Evolutionary conservation across 192 early-diverging fungal species (phyloP).

Genomic region (Jimgerdemannia lactiflua): DNA sequence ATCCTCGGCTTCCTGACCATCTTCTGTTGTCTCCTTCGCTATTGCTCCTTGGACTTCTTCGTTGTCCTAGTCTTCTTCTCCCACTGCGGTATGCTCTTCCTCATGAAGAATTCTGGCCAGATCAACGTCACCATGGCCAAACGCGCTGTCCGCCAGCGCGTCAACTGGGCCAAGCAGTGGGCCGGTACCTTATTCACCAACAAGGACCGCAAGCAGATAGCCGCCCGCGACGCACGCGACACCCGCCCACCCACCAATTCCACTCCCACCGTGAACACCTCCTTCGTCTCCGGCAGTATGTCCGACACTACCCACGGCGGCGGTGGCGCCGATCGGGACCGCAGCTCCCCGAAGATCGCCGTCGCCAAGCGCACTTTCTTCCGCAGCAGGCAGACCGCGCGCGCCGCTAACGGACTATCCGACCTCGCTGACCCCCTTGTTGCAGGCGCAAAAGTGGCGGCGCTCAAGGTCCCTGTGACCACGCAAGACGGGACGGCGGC

Average conservation of each 20-base stretch:
- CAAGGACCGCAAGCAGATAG: neutral
- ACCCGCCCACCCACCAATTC: neutral
- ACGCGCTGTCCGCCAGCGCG: conserved; percentile 44
- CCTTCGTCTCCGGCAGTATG: neutral
- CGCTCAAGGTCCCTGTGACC: neutral
- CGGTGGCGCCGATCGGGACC: neutral
- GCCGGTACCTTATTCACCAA: conserved; percentile 38
- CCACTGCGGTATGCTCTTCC: conserved; percentile 47
- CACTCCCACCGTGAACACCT: neutral
- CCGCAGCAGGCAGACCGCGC: neutral
- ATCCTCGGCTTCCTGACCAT: conserved; percentile 39
- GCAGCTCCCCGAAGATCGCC: neutral
- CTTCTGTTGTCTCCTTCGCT: conserved; percentile 39
- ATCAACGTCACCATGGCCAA: conserved; percentile 58
- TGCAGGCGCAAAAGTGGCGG: neutral
- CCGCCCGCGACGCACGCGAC: neutral
- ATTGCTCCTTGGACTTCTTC: conserved; percentile 50
- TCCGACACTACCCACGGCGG: neutral
- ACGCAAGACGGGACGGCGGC: neutral
- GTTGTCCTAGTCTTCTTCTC: conserved; percentile 39
- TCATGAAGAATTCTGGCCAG: conserved; percentile 51
- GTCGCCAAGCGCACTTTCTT: neutral
- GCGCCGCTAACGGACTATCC: neutral
- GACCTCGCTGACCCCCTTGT: neutral
- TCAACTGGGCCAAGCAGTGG: conserved; percentile 54